A percentile compares a stretch with the other conserved stretches of the same genome.
phyloP scores from a whole-genome alignment of 2,329 filamentous ascomycete genomes.

The Hymenoscyphus linearis region DNA sequence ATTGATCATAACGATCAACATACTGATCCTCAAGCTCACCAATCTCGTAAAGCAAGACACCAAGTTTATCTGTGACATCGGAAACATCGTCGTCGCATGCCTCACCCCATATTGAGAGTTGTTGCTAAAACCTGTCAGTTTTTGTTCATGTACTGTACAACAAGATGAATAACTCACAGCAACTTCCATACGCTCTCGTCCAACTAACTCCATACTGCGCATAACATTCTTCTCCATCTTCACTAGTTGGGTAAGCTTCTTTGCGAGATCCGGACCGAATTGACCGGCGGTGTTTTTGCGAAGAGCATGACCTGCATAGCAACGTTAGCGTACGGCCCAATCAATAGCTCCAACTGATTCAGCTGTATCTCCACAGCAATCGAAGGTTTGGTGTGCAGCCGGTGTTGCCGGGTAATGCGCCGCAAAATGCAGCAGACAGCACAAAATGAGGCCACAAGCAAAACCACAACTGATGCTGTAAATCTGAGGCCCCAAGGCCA shows the following conservation, averaged over 20 bases:
- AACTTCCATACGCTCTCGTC: slow-evolving; percentile 95
- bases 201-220: slow-evolving; percentile 94
- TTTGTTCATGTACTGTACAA: slow-evolving; percentile 1
- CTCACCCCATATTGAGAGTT: slow-evolving; percentile 98
- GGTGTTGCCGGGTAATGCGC: background rate
- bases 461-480: background rate
- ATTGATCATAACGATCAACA: slow-evolving; percentile 98
- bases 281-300: slow-evolving; percentile 71
- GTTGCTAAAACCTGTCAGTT: slow-evolving; percentile 59
- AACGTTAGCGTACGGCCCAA: slow-evolving; percentile 46
- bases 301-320: slow-evolving; percentile 57
- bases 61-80: slow-evolving; percentile 97
- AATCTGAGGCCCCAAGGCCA: background rate
- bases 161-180: slow-evolving; percentile 61
- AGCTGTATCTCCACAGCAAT: background rate
- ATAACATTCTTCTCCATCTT: slow-evolving; percentile 99
- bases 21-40: slow-evolving; percentile 96
- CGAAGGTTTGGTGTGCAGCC: background rate
- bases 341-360: background rate
- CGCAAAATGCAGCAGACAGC: background rate
- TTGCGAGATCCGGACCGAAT: slow-evolving; percentile 77
- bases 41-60: slow-evolving; percentile 87
- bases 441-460: background rate
- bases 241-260: slow-evolving; percentile 95
- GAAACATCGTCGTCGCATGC: slow-evolving; percentile 94